Percentiles rank a stretch among this genome's conserved stretches.
Conservation (phyloP, 1,284 basidiomycete species). For the Pascua guehoae region DNA sequence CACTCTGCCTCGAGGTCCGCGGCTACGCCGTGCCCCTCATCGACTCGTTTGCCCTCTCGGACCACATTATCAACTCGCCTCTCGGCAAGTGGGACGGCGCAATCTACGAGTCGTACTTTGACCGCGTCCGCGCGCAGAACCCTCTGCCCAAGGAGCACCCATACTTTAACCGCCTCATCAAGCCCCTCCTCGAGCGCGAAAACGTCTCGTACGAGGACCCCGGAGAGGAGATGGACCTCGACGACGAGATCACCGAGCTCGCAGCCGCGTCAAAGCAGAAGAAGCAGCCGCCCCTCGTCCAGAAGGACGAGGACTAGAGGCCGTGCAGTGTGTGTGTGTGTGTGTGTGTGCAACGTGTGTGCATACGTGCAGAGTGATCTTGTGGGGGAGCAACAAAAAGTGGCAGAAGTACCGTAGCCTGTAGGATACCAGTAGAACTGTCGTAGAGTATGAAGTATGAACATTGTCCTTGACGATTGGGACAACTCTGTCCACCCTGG, state of each 20-base stretch:
- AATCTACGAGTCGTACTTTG: conserved; percentile 54
- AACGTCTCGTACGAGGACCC: conserved; percentile 50
- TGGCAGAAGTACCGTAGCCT: too few relatives aligned
- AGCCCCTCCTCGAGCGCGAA: conserved; percentile 54
- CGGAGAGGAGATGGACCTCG: conserved; percentile 52
- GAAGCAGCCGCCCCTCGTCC: conserved; percentile 1
- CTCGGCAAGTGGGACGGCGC: conserved; percentile 54
- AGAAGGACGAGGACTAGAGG: conserved; percentile 2
- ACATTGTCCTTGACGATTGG: neutral
- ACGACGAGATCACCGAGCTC: conserved; percentile 40
- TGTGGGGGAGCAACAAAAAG: neutral
- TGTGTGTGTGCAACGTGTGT: neutral
- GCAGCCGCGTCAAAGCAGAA: conserved; percentile 20
- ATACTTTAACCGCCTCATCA: conserved; percentile 57
- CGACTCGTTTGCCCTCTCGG: conserved; percentile 56
- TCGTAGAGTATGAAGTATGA: neutral
- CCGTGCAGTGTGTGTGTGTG: too few relatives aligned
- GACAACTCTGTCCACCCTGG: too few relatives aligned
- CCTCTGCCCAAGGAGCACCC: conserved; percentile 51
- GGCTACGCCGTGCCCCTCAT: conserved; percentile 53
- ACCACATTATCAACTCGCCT: conserved; percentile 59
- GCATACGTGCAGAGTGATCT: neutral
- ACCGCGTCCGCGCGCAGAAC: conserved; percentile 50
- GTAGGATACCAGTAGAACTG: neutral
- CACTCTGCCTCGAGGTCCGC: conserved; percentile 53